phyloP scores from a whole-genome alignment of 2,329 filamentous ascomycete genomes.

The Cryphonectria naterciae region DNA sequence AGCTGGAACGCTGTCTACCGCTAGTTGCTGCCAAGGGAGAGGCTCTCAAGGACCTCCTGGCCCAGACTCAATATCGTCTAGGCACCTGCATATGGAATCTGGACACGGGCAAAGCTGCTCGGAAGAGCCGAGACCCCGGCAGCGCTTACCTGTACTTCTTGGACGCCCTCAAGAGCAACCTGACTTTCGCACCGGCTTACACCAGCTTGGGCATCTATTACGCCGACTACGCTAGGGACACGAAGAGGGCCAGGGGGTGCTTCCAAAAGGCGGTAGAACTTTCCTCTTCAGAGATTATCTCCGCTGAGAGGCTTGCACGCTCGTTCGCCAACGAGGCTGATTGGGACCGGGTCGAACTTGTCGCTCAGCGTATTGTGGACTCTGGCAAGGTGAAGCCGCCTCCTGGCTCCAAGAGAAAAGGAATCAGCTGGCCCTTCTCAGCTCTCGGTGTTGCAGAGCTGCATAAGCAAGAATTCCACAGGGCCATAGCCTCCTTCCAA shows the following conservation, averaged over 20 bases:
- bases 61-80: constrained; percentile 84
- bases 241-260: constrained; percentile 82
- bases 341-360: constrained; percentile 94
- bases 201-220: constrained; percentile 91
- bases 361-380: constrained; percentile 87
- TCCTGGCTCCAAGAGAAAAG: constrained; percentile 90
- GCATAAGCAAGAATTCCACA: constrained; percentile 88
- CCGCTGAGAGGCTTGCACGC: constrained; percentile 83
- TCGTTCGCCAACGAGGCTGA: constrained; percentile 89
- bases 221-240: constrained; percentile 86
- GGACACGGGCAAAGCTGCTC: constrained; percentile 71
- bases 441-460: constrained; percentile 92
- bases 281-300: constrained; percentile 81
- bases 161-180: constrained; percentile 80
- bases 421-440: constrained; percentile 94
- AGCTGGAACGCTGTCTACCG: constrained; percentile 71
- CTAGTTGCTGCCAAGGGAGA: constrained; percentile 65
- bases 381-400: constrained; percentile 91
- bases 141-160: constrained; percentile 86
- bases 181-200: constrained; percentile 88
- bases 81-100: constrained; percentile 87
- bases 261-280: constrained; percentile 97
- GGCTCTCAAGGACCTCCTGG: constrained; percentile 70
- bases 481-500: constrained; percentile 90
- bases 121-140: constrained; percentile 70